These are phyloP conservation scores for Cinnamomum micranthum DNA, from an alignment of 164 flowering plant genomes.

Conservation along the genomic window DNA sequence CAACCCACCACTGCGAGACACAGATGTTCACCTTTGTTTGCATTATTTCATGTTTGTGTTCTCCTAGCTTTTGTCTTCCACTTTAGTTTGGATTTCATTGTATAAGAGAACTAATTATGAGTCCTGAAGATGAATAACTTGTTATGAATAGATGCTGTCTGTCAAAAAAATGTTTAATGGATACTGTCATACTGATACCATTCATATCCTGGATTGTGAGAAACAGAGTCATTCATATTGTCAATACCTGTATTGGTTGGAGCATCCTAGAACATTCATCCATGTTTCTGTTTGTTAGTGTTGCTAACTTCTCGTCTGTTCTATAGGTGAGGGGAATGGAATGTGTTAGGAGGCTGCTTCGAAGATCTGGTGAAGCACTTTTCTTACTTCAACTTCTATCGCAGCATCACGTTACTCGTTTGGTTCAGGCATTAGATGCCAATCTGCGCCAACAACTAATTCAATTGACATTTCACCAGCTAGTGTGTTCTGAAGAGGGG, in stretches of 20 bases:
- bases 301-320: conserved; percentile 8
- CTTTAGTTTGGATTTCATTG: background rate
- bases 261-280: background rate
- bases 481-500: conserved; percentile 94
- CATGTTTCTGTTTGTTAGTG: background rate
- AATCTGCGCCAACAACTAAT: conserved; percentile 41
- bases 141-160: no score
- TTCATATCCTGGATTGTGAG: background rate
- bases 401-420: conserved; percentile 79
- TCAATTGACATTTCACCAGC: conserved; percentile 85
- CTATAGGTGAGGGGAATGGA: conserved; percentile 94
- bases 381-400: conserved; percentile 84
- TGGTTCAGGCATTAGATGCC: conserved; percentile 70
- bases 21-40: background rate
- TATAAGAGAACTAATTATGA: background rate
- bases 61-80: background rate
- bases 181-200: no score
- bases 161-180: no score
- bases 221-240: background rate
- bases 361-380: conserved; percentile 87
- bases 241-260: background rate
- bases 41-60: background rate
- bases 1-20: no score
- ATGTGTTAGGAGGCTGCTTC: conserved; percentile 86
- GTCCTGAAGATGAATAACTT: background rate